A percentile compares a stretch with the other conserved stretches of the same genome.
phyloP scores from a whole-genome alignment of 441 rosid species.

The Bruguiera hainesii region DNA sequence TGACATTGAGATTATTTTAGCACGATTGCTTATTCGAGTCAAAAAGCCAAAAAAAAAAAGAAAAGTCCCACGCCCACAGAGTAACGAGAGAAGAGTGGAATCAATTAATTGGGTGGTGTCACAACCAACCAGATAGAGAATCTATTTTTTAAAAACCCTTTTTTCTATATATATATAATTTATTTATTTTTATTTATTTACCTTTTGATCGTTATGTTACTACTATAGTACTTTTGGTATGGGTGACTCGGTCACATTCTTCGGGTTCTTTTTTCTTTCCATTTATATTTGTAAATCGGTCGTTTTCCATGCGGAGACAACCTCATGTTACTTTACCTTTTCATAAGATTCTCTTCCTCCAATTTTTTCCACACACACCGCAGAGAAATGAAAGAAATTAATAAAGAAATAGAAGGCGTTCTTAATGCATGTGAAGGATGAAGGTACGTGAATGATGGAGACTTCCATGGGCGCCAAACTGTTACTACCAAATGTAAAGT shows the following conservation, averaged over 20 bases:
- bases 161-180: no score
- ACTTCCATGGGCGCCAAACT: not conserved
- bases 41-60: not conserved
- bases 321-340: not conserved
- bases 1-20: not conserved
- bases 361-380: not conserved
- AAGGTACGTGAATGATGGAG: not conserved
- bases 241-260: no score
- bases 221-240: no score
- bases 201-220: no score
- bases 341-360: not conserved
- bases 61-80: not conserved
- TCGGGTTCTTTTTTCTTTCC: not conserved
- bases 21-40: not conserved
- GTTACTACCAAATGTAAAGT: no score
- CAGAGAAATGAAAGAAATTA: not conserved
- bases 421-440: not conserved
- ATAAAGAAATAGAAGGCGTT: not conserved
- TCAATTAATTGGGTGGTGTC: not conserved
- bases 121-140: not conserved
- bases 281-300: not conserved
- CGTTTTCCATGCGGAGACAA: slow-evolving; percentile 1
- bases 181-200: no score
- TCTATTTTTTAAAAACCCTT: no score
- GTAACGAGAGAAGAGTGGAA: not conserved